Conservation (phyloP, 768 basidiomycete species). For the Leucocoprinus leucothites region DNA sequence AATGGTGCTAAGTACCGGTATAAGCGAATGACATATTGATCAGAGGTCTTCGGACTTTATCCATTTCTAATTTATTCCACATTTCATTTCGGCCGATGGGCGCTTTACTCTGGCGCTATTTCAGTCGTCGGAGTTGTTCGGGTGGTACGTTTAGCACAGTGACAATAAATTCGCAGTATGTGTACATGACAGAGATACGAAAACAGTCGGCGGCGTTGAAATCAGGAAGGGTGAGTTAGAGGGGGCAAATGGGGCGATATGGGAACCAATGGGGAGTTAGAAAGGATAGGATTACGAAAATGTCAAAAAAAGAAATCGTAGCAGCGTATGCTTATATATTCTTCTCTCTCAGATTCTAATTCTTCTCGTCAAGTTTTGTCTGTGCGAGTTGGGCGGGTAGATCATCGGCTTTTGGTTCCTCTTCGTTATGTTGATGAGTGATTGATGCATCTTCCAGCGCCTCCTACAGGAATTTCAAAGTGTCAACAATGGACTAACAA, state of each 20-base stretch:
- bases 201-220: too few relatives aligned
- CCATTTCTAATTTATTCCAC: not conserved
- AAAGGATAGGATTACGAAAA: too few relatives aligned
- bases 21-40: not conserved
- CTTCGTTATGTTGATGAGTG: conserved; percentile 12
- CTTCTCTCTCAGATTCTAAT: not conserved
- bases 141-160: too few relatives aligned
- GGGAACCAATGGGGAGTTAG: too few relatives aligned
- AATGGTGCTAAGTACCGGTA: not conserved
- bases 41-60: conserved; percentile 1
- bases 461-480: not conserved
- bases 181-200: too few relatives aligned
- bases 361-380: conserved; percentile 7
- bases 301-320: not conserved
- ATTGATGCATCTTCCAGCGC: conserved; percentile 15
- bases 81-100: not conserved
- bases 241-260: too few relatives aligned
- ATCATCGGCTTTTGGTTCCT: not conserved
- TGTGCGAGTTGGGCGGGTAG: not conserved
- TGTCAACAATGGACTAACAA: not conserved
- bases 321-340: too few relatives aligned
- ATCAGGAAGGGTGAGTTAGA: too few relatives aligned
- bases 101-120: too few relatives aligned
- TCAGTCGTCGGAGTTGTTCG: too few relatives aligned
- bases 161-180: too few relatives aligned